These are phyloP conservation scores for Spinellus fusiger DNA, from an alignment of 192 early-diverging fungal species.

Conservation along the genomic window DNA sequence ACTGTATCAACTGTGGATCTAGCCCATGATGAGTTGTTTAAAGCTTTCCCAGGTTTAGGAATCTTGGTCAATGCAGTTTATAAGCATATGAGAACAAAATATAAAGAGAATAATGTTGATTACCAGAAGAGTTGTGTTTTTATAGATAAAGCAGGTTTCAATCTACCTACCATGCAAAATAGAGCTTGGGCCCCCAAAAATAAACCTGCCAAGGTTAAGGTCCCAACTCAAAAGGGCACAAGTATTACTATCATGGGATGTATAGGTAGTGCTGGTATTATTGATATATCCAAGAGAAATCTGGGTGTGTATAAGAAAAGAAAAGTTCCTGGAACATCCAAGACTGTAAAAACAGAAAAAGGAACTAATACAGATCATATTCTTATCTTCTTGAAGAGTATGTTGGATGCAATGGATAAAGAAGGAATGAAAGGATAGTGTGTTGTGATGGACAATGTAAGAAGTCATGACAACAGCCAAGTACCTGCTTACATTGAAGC, in stretches of 20 bases:
- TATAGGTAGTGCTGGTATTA: conserved; percentile 1
- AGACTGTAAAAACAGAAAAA: neutral
- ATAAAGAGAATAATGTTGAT: conserved; percentile 1
- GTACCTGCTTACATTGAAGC: neutral
- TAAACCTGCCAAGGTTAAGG: neutral
- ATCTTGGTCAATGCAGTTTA: neutral
- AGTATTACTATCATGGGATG: conserved; percentile 6
- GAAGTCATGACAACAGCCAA: neutral
- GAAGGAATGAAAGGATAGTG: neutral
- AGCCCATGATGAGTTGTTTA: neutral
- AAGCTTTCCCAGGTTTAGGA: neutral
- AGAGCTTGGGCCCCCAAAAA: conserved; percentile 3
- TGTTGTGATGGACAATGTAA: conserved; percentile 14
- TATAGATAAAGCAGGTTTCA: conserved; percentile 23
- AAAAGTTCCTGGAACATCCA: conserved; percentile 14
- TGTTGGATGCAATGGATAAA: neutral
- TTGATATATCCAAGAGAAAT: conserved; percentile 14
- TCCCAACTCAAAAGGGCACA: neutral
- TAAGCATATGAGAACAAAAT: neutral
- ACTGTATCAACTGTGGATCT: neutral
- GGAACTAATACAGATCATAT: conserved; percentile 14
- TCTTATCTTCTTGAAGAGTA: neutral
- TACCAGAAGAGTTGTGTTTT: conserved; percentile 22
- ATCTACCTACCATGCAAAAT: conserved; percentile 12
- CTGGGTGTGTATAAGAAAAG: conserved; percentile 12